Conservation (phyloP, 2,329 filamentous ascomycete species). For the Xylaria multiplex region DNA sequence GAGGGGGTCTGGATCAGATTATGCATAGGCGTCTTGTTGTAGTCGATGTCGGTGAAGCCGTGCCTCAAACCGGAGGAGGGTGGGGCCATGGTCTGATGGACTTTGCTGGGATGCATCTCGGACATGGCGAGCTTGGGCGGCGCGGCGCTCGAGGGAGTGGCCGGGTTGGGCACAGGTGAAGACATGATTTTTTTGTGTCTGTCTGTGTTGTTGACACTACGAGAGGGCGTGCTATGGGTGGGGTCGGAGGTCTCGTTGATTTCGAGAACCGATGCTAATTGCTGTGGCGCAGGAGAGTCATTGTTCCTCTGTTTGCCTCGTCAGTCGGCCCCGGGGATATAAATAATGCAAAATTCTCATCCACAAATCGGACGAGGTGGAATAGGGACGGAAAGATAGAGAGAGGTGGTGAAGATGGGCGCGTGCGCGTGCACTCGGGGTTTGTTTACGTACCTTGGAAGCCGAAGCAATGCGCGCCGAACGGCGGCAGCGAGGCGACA, state of each 20-base stretch:
- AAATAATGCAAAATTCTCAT: not conserved
- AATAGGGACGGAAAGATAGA: not conserved
- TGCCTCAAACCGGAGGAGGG: slow-evolving; percentile 83
- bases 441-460: slow-evolving; percentile 49
- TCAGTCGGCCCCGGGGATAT: slow-evolving; percentile 1
- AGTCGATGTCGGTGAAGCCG: slow-evolving; percentile 81
- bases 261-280: slow-evolving; percentile 53
- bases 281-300: slow-evolving; percentile 37
- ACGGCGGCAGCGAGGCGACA: slow-evolving; percentile 52
- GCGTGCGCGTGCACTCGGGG: not conserved
- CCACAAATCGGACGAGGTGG: not conserved
- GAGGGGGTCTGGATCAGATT: slow-evolving; percentile 70
- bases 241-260: slow-evolving; percentile 48
- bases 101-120: slow-evolving; percentile 92
- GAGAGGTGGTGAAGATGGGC: not conserved
- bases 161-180: slow-evolving; percentile 50
- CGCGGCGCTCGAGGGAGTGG: slow-evolving; percentile 72
- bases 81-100: slow-evolving; percentile 78
- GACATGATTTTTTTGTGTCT: slow-evolving; percentile 44
- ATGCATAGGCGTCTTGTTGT: slow-evolving; percentile 59
- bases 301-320: slow-evolving; percentile 38
- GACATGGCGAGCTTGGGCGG: slow-evolving; percentile 75
- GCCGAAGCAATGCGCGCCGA: slow-evolving; percentile 57
- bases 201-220: slow-evolving; percentile 31
- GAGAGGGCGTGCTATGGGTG: slow-evolving; percentile 45